Evolutionary conservation across 2,329 filamentous ascomycete species (phyloP), one percentile per base, ranked within the genome.

Genomic region (Metarhizium brunneum): DNA sequence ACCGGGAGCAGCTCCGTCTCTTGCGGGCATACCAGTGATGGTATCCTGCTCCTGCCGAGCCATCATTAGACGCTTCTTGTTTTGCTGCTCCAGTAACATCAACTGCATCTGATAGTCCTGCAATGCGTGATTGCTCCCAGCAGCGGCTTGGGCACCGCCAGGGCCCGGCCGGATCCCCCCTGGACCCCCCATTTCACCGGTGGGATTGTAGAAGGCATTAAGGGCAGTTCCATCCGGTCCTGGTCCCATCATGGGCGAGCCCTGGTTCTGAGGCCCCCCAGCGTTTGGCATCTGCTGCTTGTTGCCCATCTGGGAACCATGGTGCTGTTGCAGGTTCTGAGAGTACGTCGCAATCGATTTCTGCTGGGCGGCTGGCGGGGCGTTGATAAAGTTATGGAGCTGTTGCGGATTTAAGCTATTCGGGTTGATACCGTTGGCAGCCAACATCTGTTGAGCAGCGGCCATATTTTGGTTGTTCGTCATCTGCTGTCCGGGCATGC

Each of bases 81-180:
- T 92, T 71, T 92, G 88, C 71, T 92, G 88, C 71, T 92, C 88
- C 16, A 92, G 79, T 52, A 92, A 73, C 88, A 92, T 92, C 67
- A 92, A 73, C 69, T 92, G 88, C 88, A 92, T 92, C 73, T 92
- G 88, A 65, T 92, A 92, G 69, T 94, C 88, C 70, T 92, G 88
- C 49, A 92, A 77, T 25, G 88, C 88, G 68, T 92, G 88, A 67
- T 90, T 92, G 70, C 86, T 87, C 38, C 70, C 70, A 14, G 69
- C 78, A 59, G 71, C 76, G 16, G 71, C 72, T 60, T 77, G 77
- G 38, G 70, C 71, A 56, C 71, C 76, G 43, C 73, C 76, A 32
- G 76, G 73, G 45, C 73, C 78, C 38, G 73, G 71, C 55, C 86
- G 80, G 75, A 90, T 86, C 54, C 74, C 80, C 47, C 72, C 77